Base-by-base conservation (phyloP, 495 filamentous ascomycete species). In the Aspergillus asperescens region DNA sequence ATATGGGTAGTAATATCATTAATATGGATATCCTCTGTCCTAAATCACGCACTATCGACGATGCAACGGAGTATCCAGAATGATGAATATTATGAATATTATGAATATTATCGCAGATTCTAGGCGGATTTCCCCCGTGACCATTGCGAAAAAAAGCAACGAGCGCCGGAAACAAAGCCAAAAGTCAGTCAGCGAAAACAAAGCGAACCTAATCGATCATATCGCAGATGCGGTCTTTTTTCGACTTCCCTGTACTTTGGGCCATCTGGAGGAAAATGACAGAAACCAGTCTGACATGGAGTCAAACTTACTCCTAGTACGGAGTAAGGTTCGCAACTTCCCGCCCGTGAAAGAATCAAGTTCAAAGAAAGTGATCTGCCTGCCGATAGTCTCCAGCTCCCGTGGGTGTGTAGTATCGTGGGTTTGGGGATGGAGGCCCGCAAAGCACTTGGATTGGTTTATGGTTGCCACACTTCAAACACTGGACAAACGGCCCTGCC, bases 121-220 rank as follows among this genome's bases (percentile, higher is more conserved):
- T 43, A 50, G 44, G 23, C 41, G 45, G 52, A 50, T 61, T 53
- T 58, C 48, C 46, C 44, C 49, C 49, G 37, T 31, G 55, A 61
- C 55, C 44, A 19, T 18, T 15, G 29, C 13, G 34, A 52, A 20
- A 9, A 45, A 48, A 47, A 41, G 39, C 24, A 43, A 55, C 37
- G 16, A 42, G 16, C 29, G 34, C n/a, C 4, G 27, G 23, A 52
- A 52, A 32, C 34, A 52, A 46, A 47, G 23, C 20, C 23, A 51
- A 40, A 20, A 43, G 22, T 10, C 7, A 15, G 29, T 43, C 32
- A 35, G 31, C 22, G 20, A 52, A 25, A 43, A n/a, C 37, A 44
- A 29, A 48, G n/a, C 31, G 12, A 44, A 25, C 29, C 49, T 52
- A 44, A 52, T 52, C 50, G 37, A 7, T 50, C 20, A 40, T 49